Percentiles rank a stretch among this genome's conserved stretches.
phyloP scores from a whole-genome alignment of 306 rosid genomes.

The Sicyos edulis region DNA sequence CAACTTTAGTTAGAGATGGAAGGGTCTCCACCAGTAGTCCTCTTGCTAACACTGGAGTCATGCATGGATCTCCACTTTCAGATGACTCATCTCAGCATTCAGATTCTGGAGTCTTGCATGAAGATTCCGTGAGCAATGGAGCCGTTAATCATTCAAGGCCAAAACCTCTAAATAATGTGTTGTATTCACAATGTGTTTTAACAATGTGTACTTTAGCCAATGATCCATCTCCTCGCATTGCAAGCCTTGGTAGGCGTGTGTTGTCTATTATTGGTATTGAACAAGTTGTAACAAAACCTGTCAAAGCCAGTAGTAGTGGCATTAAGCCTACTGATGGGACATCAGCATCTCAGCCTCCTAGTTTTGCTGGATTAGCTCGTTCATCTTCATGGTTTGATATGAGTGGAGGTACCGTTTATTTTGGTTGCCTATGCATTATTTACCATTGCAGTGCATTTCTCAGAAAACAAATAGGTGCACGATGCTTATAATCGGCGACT shows the following conservation, averaged over 20 bases:
- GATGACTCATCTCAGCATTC: constrained; percentile 90
- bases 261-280: constrained; percentile 90
- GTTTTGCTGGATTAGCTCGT: constrained; percentile 73
- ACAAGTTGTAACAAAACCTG: constrained; percentile 82
- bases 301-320: constrained; percentile 36
- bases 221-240: constrained; percentile 95
- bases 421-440: constrained; percentile 5
- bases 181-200: constrained; percentile 78
- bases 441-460: background rate
- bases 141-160: constrained; percentile 51
- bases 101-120: constrained; percentile 84
- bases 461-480: background rate
- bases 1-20: constrained; percentile 58
- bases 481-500: background rate
- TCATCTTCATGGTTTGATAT: constrained; percentile 95
- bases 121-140: constrained; percentile 76
- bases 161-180: constrained; percentile 57
- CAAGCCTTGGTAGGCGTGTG: constrained; percentile 78
- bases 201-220: constrained; percentile 88
- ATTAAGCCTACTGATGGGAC: constrained; percentile 43
- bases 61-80: constrained; percentile 93
- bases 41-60: constrained; percentile 67
- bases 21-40: constrained; percentile 86
- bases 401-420: constrained; percentile 64
- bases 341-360: constrained; percentile 35